A percentile compares a stretch with the other conserved stretches of the same genome.
Evolutionary conservation across 768 basidiomycete genomes (phyloP).

Genomic region (Dentipellis sp.): DNA sequence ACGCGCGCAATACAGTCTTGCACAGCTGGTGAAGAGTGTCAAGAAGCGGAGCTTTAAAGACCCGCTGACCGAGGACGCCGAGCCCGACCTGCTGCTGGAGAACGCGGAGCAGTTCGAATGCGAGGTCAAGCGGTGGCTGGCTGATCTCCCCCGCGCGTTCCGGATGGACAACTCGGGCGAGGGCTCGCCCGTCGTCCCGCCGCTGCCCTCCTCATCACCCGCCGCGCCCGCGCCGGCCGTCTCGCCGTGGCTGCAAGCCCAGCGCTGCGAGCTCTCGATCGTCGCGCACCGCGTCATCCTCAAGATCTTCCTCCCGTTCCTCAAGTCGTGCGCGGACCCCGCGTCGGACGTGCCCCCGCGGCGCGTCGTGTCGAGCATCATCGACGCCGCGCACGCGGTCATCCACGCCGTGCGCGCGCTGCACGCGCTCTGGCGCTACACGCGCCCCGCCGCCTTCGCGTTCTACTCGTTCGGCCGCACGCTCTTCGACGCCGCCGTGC

Average conservation of each 20-base stretch:
- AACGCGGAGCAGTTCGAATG: constrained; percentile 49
- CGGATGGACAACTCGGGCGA: constrained; percentile 32
- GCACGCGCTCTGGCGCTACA: constrained; percentile 30
- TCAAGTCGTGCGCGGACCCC: constrained; percentile 24
- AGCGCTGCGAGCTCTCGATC: constrained; percentile 53
- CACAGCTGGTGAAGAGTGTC: constrained; percentile 53
- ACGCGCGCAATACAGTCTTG: constrained; percentile 31
- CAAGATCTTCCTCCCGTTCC: constrained; percentile 61
- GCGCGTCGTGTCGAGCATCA: constrained; percentile 46
- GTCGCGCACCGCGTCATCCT: constrained; percentile 52
- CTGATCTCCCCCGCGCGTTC: constrained; percentile 41
- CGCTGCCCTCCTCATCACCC: constrained; percentile 9
- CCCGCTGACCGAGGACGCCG: constrained; percentile 20
- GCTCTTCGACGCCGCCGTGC: constrained; percentile 57
- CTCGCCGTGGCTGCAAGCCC: constrained; percentile 33
- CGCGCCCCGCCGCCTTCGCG: constrained; percentile 38
- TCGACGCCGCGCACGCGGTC: constrained; percentile 59
- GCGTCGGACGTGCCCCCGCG: constrained; percentile 27
- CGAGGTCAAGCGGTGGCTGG: constrained; percentile 46
- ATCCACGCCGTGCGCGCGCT: constrained; percentile 41
- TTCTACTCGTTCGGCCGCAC: constrained; percentile 53
- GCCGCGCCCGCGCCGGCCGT: constrained; percentile 12
- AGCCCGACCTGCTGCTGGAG: constrained; percentile 41
- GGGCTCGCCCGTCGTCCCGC: constrained; percentile 10
- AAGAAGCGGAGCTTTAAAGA: constrained; percentile 42